These are phyloP conservation scores for Microsporum audouinii DNA, from an alignment of 2,329 filamentous ascomycete species.

Conservation along the genomic window DNA sequence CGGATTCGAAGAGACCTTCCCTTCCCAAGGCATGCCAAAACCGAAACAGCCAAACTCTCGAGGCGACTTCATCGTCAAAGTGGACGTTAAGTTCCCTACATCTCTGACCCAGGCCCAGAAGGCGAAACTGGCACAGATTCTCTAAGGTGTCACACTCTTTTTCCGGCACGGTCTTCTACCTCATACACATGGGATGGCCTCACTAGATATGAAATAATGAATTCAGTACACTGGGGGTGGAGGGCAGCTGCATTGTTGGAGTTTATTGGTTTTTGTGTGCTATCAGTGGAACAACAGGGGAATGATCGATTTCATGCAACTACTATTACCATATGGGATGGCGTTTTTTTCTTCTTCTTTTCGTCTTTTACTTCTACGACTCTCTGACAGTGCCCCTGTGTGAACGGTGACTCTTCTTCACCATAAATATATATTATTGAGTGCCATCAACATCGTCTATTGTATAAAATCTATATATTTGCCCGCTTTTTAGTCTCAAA, in stretches of 20 bases:
- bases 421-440: too few relatives aligned
- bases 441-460: neutral
- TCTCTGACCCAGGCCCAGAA: slow-evolving; percentile 69
- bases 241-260: slow-evolving; percentile 3
- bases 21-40: slow-evolving; percentile 83
- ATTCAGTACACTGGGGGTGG: neutral
- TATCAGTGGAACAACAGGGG: neutral
- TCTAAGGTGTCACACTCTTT: slow-evolving; percentile 34
- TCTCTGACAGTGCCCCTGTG: neutral
- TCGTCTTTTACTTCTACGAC: neutral
- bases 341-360: neutral
- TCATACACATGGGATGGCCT: neutral
- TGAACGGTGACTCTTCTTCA: neutral
- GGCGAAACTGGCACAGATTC: slow-evolving; percentile 63
- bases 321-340: neutral
- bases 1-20: slow-evolving; percentile 68
- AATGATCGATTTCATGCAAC: neutral
- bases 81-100: slow-evolving; percentile 86
- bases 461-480: neutral
- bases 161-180: neutral
- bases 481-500: slow-evolving; percentile 5
- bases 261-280: neutral
- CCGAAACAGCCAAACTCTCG: slow-evolving; percentile 76
- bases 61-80: slow-evolving; percentile 78
- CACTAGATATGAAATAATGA: neutral